A percentile compares a stretch with the other conserved stretches of the same genome.
Evolutionary conservation across 176 grass and related monocot species (phyloP).

Genomic region (Aegilops tauschii): DNA sequence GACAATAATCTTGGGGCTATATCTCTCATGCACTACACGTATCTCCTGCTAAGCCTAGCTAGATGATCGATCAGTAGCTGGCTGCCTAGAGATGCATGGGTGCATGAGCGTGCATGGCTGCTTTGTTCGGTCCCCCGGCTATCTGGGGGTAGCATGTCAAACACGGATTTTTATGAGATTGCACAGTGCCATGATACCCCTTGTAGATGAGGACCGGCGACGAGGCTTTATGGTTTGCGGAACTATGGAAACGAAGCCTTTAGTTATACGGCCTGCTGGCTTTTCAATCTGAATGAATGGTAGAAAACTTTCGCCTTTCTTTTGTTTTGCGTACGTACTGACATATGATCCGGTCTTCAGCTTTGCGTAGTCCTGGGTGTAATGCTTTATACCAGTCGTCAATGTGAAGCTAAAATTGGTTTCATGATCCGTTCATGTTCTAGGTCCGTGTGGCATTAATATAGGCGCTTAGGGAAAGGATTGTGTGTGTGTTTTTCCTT

Average conservation of each 20-base stretch:
- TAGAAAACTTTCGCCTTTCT: not conserved
- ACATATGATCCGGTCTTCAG: slow-evolving; percentile 12
- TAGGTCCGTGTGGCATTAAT: not conserved
- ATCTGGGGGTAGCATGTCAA: slow-evolving; percentile 53
- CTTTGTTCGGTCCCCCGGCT: slow-evolving; percentile 55
- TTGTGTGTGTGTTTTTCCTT: too few relatives aligned
- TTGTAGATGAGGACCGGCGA: slow-evolving; percentile 32
- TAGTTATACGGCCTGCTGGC: not conserved
- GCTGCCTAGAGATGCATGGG: slow-evolving; percentile 18
- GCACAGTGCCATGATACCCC: slow-evolving; percentile 30
- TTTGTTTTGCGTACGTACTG: not conserved
- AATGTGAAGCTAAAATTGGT: not conserved
- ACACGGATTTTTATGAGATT: slow-evolving; percentile 56
- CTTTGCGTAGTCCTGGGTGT: not conserved
- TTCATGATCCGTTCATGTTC: not conserved
- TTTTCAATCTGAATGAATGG: slow-evolving; percentile 21
- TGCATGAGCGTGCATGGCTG: slow-evolving; percentile 17
- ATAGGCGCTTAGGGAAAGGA: not conserved
- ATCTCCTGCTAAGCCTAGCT: slow-evolving; percentile 29
- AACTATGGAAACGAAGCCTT: slow-evolving; percentile 25
- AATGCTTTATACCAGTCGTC: not conserved
- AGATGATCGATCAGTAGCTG: slow-evolving; percentile 26
- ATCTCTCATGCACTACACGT: slow-evolving; percentile 17
- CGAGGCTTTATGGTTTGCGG: slow-evolving; percentile 47
- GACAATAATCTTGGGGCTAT: slow-evolving; percentile 28